These are phyloP conservation scores for Lepiota brunneoincarnata DNA, from an alignment of 768 basidiomycete species.

Conservation along the genomic window DNA sequence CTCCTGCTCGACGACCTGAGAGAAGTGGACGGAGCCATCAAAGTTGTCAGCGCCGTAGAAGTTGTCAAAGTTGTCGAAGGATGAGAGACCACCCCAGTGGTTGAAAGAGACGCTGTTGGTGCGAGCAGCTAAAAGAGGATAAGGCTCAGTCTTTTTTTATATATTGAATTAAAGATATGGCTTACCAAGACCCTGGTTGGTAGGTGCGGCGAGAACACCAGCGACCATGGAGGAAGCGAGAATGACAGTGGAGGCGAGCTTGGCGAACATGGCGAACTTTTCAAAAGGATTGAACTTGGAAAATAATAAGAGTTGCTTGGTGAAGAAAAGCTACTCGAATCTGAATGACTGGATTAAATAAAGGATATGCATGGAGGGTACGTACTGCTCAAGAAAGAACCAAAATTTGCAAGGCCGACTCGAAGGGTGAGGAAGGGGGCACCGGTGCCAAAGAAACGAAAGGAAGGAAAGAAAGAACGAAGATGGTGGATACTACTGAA, in stretches of 20 bases:
- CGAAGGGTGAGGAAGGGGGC: slow-evolving; percentile 3
- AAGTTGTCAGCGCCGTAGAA: slow-evolving; percentile 38
- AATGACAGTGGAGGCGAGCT: background rate
- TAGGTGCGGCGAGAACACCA: slow-evolving; percentile 7
- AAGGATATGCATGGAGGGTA: background rate
- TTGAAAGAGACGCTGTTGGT: slow-evolving; percentile 25
- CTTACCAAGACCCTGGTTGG: slow-evolving; percentile 4
- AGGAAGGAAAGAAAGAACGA: slow-evolving; percentile 5
- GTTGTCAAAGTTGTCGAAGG: slow-evolving; percentile 31
- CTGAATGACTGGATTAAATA: background rate
- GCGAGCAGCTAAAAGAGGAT: background rate
- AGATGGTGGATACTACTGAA: background rate
- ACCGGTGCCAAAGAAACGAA: slow-evolving; percentile 12
- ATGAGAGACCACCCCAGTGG: slow-evolving; percentile 31
- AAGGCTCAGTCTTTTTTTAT: background rate
- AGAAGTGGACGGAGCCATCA: slow-evolving; percentile 25
- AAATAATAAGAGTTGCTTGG: slow-evolving; percentile 5
- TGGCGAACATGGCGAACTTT: slow-evolving; percentile 4
- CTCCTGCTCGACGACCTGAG: slow-evolving; percentile 27
- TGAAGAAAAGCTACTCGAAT: background rate
- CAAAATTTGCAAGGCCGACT: slow-evolving; percentile 8
- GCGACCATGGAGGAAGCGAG: slow-evolving; percentile 4
- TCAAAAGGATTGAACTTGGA: background rate
- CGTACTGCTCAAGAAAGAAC: slow-evolving; percentile 8
- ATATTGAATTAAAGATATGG: background rate